phyloP scores from a whole-genome alignment of 495 filamentous ascomycete genomes.

The Pseudotulostoma volvatum region DNA sequence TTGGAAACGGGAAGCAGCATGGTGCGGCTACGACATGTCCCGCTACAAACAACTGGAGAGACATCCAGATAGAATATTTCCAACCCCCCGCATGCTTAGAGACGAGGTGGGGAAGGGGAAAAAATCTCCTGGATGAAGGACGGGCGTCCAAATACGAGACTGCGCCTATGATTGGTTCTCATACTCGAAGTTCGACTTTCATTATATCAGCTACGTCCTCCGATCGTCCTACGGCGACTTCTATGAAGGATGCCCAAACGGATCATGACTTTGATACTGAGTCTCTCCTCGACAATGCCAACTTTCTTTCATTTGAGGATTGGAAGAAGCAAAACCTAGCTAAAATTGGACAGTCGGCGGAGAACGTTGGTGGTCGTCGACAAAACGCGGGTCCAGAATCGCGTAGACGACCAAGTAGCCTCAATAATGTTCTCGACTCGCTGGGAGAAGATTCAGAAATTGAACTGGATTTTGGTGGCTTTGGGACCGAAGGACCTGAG shows the following conservation, averaged over 20 bases:
- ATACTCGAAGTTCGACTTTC: too few species aligned
- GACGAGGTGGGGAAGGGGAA: constrained; percentile 6
- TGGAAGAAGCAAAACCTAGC: constrained; percentile 93
- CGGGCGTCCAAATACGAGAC: too few species aligned
- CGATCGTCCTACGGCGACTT: constrained; percentile 1
- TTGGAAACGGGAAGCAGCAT: background rate
- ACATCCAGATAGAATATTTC: constrained; percentile 2
- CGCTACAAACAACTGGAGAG: constrained; percentile 1
- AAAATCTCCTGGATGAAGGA: too few species aligned
- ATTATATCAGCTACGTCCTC: constrained; percentile 2
- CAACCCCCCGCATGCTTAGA: constrained; percentile 11
- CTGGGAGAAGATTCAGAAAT: constrained; percentile 85
- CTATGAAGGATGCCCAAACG: constrained; percentile 4
- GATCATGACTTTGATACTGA: constrained; percentile 39
- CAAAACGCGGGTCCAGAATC: constrained; percentile 23
- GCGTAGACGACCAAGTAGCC: constrained; percentile 33
- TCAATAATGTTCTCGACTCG: constrained; percentile 51
- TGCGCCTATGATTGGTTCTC: too few species aligned
- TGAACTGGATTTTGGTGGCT: constrained; percentile 70
- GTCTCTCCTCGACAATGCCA: constrained; percentile 60
- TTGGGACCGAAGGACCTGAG: constrained; percentile 31
- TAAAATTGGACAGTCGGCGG: constrained; percentile 67
- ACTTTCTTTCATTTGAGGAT: constrained; percentile 94
- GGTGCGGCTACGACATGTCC: constrained; percentile 1
- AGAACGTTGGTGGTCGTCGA: constrained; percentile 42